Percentiles rank a stretch among this genome's conserved stretches.
Evolutionary conservation across 1,284 basidiomycete genomes (phyloP).

Genomic region (Bondarzewia mesenterica): DNA sequence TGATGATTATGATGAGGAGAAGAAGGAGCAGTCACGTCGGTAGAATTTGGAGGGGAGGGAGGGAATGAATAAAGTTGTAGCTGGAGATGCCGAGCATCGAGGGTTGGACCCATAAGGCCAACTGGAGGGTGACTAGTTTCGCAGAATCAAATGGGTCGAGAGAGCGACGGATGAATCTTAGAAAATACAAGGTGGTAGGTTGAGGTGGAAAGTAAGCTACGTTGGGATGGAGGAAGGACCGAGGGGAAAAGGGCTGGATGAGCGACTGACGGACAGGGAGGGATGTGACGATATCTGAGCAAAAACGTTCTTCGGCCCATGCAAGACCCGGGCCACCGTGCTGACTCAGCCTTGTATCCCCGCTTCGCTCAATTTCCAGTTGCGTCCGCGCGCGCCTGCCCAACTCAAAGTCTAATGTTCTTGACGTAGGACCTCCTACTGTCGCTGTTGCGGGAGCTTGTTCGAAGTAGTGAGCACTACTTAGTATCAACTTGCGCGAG

Average conservation of each 20-base stretch:
- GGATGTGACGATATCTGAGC: not conserved
- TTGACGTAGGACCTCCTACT: not conserved
- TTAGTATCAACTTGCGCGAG: not conserved
- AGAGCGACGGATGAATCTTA: not conserved
- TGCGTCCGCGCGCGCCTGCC: too few relatives aligned
- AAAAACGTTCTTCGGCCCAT: not conserved
- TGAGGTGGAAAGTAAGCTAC: not conserved
- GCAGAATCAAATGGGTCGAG: not conserved
- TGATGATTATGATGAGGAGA: not conserved
- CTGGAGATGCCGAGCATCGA: conserved; percentile 1
- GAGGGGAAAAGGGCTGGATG: not conserved
- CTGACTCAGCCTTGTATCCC: not conserved
- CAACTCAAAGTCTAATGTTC: too few relatives aligned
- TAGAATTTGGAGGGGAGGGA: conserved; percentile 7
- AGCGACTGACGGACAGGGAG: not conserved
- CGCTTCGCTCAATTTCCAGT: not conserved
- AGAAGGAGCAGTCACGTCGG: conserved; percentile 5
- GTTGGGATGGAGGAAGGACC: not conserved
- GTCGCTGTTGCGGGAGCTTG: not conserved
- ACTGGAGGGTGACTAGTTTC: not conserved
- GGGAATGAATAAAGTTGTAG: not conserved
- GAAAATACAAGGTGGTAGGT: not conserved
- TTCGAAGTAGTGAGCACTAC: too few relatives aligned
- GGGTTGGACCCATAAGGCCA: not conserved
- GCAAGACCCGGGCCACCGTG: not conserved